These are phyloP conservation scores for Ceratobasidium sp. DNA, from an alignment of 1,284 basidiomycete genomes.

Conservation along the genomic window DNA sequence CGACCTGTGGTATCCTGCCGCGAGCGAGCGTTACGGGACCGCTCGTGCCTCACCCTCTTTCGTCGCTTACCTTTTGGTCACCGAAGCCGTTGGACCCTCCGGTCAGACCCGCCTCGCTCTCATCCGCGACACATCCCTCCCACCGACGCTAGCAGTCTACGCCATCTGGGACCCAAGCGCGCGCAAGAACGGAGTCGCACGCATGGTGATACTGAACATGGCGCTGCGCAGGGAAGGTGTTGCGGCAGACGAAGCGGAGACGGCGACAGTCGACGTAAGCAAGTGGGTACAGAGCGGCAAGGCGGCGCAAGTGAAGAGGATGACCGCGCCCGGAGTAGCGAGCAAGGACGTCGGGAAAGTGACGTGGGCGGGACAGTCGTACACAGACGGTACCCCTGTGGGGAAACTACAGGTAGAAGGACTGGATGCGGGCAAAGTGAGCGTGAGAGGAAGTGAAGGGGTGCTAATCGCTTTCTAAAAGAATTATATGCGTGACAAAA, in stretches of 20 bases:
- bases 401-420: conserved; percentile 55
- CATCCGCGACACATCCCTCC: conserved; percentile 51
- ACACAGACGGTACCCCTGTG: conserved; percentile 55
- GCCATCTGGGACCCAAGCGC: conserved; percentile 57
- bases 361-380: conserved; percentile 61
- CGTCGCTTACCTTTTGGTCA: conserved; percentile 59
- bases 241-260: conserved; percentile 45
- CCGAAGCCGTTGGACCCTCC: conserved; percentile 59
- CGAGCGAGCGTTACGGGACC: conserved; percentile 57
- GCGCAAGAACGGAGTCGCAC: conserved; percentile 48
- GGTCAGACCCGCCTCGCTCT: conserved; percentile 54
- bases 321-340: conserved; percentile 57
- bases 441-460: conserved; percentile 57
- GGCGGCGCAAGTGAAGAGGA: conserved; percentile 54
- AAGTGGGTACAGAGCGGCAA: conserved; percentile 49
- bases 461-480: conserved; percentile 53
- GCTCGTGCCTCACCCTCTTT: conserved; percentile 59
- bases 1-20: conserved; percentile 60
- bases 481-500: conserved; percentile 13
- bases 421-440: conserved; percentile 52
- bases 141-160: conserved; percentile 56
- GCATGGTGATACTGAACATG: conserved; percentile 59
- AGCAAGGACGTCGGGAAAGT: conserved; percentile 55
- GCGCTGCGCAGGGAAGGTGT: conserved; percentile 53
- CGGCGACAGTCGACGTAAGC: conserved; percentile 54